Base-by-base conservation (phyloP, 305 asterid genomes). In the Fraxinus sp. region DNA sequence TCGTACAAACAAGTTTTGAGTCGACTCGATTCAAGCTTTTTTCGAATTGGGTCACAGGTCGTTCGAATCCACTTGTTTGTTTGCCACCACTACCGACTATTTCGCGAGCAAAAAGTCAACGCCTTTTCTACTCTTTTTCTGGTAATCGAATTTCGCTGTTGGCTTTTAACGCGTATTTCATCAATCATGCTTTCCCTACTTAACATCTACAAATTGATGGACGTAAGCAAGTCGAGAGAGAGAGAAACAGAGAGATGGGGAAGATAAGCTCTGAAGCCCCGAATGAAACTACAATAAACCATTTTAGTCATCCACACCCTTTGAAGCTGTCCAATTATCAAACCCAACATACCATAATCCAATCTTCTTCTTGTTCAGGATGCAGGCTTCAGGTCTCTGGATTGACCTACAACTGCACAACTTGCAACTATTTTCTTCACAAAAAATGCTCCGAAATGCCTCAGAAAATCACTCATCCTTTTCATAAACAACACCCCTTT, bases 381-480 rank as follows among this genome's bases (percentile, higher is more conserved):
- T 90, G 93, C 88, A 87, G 78, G 5, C 87, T 79, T 59, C 74
- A 76, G 4, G 86, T 84, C 62, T 80, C 88, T 4, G 91, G 90
- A 7, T 5, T 18, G 4, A 78, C 88, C 84, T 90, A 89, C 82
- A 49, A 86, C 1, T 90, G 93, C 90, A 82, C 91, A 0, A 20
- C 49, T 8, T 88, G 91, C 87, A 64, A 52, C 64, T 90, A n/a
- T 78, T 86, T 87, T 79, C 91, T 90, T 18, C 91, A 89, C 90
- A 81, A 86, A 3, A 83, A 82, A 44, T 90, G 93, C 86, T 86
- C 84, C 86, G 81, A 89, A 16, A 86, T 87, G 91, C 93, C 93
- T 1, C 35, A 3, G 13, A 82, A 81, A 55, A 90, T 90, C 86
- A 76, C 86, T 0, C 93, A 90, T 76, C 88, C 91, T 18, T 86